These are phyloP conservation scores for Neopestalotiopsis rosae DNA, from an alignment of 2,329 filamentous ascomycete species.

Conservation along the genomic window DNA sequence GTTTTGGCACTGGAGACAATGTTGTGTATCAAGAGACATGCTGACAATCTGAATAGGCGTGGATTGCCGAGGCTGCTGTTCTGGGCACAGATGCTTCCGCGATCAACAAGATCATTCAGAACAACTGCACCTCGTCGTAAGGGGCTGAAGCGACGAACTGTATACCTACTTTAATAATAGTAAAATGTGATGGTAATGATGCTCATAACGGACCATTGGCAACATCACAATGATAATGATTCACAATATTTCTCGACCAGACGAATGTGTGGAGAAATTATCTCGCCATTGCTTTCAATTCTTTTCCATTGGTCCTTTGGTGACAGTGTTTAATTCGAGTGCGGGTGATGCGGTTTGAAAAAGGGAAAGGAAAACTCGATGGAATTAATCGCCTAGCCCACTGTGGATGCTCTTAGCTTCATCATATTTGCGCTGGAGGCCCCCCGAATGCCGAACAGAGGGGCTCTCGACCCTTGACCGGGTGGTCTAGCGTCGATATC, in stretches of 20 bases:
- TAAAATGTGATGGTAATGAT: neutral
- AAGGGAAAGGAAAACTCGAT: too few relatives aligned
- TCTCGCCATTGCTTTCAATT: too few relatives aligned
- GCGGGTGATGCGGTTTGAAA: too few relatives aligned
- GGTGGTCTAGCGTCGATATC: neutral
- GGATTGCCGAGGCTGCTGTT: slow-evolving; percentile 12
- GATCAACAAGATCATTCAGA: slow-evolving; percentile 14
- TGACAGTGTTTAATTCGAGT: too few relatives aligned
- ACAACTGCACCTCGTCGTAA: slow-evolving; percentile 12
- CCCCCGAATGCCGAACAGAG: neutral
- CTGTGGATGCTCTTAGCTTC: neutral
- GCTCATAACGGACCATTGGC: neutral
- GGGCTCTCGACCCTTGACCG: neutral
- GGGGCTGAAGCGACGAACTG: too few relatives aligned
- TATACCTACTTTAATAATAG: neutral
- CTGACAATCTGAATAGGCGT: slow-evolving; percentile 2
- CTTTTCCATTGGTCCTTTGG: too few relatives aligned
- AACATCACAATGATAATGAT: neutral
- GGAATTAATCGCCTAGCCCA: too few relatives aligned
- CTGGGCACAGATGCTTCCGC: slow-evolving; percentile 8
- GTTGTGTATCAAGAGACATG: neutral
- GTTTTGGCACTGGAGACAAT: slow-evolving; percentile 12
- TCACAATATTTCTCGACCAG: neutral
- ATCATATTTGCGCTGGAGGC: neutral
- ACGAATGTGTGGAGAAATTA: neutral